Conservation (phyloP, 2,329 filamentous ascomycete genomes). For the Pseudogymnoascus sp. region DNA sequence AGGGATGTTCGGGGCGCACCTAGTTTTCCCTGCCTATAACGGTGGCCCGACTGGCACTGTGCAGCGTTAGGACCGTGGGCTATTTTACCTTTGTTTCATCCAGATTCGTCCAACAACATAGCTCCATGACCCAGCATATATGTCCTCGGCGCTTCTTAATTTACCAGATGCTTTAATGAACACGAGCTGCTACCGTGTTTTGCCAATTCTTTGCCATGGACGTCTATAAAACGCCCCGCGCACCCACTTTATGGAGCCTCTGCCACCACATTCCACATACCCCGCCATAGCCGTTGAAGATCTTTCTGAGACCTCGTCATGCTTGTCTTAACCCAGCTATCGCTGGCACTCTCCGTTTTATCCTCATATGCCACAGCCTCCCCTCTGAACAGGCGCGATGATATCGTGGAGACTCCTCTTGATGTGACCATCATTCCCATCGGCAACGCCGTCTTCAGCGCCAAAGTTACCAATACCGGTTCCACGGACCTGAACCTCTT, state of each 20-base stretch:
- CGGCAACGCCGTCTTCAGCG: slow-evolving; percentile 33
- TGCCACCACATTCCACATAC: not conserved
- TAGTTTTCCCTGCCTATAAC: not conserved
- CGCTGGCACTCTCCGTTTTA: slow-evolving; percentile 14
- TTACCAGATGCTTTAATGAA: not conserved
- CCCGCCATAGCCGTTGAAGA: slow-evolving; percentile 17
- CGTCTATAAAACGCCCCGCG: not conserved
- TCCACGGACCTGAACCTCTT: slow-evolving; percentile 31
- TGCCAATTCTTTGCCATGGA: not conserved
- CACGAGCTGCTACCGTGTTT: not conserved
- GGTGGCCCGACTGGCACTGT: not conserved
- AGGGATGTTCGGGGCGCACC: not conserved
- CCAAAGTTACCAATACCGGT: slow-evolving; percentile 35
- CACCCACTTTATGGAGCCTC: not conserved
- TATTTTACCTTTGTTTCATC: slow-evolving; percentile 1
- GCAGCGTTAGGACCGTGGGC: not conserved
- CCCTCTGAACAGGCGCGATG: slow-evolving; percentile 24
- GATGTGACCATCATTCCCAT: slow-evolving; percentile 23
- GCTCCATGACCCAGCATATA: not conserved
- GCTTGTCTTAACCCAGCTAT: slow-evolving; percentile 22
- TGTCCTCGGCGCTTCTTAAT: not conserved
- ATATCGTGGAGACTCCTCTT: slow-evolving; percentile 22
- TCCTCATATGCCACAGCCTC: slow-evolving; percentile 16
- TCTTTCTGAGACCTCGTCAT: slow-evolving; percentile 20
- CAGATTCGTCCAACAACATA: not conserved